These are phyloP conservation scores for Scedosporium minutisporum DNA, from an alignment of 2,329 filamentous ascomycete species.

Conservation along the genomic window DNA sequence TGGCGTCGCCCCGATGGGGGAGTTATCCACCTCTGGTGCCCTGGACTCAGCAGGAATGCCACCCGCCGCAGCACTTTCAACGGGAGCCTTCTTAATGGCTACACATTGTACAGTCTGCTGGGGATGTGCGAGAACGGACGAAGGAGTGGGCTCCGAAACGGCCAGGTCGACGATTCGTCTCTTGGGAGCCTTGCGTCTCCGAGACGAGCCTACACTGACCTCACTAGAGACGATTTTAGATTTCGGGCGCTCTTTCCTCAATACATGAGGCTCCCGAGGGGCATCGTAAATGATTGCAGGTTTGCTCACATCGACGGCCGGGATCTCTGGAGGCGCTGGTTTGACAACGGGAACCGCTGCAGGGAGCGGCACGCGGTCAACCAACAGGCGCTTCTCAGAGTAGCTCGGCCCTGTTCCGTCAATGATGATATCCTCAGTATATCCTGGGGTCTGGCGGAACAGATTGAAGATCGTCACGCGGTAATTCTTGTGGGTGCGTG, in stretches of 20 bases:
- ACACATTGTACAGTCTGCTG: constrained; percentile 6
- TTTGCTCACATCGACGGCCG: constrained; percentile 58
- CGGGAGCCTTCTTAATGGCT: constrained; percentile 12
- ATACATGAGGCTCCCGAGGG: constrained; percentile 37
- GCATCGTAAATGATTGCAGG: constrained; percentile 48
- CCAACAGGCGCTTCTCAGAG: constrained; percentile 71
- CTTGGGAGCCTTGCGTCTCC: constrained; percentile 51
- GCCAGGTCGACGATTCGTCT: constrained; percentile 56
- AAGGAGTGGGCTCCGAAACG: constrained; percentile 32
- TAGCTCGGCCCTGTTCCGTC: constrained; percentile 78
- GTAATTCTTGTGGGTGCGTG: constrained; percentile 75
- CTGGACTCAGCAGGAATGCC: constrained; percentile 34
- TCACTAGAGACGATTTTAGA: constrained; percentile 48
- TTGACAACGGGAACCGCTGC: constrained; percentile 71
- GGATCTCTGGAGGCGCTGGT: constrained; percentile 52
- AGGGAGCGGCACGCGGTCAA: constrained; percentile 70
- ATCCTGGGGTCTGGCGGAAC: constrained; percentile 82
- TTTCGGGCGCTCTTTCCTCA: constrained; percentile 50
- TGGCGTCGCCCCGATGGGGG: constrained; percentile 27
- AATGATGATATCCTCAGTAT: constrained; percentile 81
- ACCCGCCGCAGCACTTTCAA: neutral
- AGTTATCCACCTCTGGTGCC: neutral
- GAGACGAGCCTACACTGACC: constrained; percentile 46
- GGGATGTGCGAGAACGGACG: neutral
- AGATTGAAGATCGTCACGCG: constrained; percentile 91